These are phyloP conservation scores for Apiotrichum domesticum DNA, from an alignment of 1,284 basidiomycete genomes.

Conservation along the genomic window DNA sequence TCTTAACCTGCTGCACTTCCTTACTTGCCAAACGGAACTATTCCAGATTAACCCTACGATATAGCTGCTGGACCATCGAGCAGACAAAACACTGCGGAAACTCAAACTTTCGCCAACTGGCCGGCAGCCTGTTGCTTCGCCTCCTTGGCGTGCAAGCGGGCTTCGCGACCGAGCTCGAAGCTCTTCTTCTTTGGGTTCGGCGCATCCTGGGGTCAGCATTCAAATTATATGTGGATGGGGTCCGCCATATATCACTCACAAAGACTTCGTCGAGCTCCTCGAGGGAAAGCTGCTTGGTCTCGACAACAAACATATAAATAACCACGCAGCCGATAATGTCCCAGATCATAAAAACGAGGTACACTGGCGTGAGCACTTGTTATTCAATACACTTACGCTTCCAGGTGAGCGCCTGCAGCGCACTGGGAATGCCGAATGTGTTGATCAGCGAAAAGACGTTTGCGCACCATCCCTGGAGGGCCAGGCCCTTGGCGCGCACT, in stretches of 20 bases:
- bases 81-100: too few species aligned
- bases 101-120: too few species aligned
- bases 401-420: constrained; percentile 24
- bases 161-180: not conserved
- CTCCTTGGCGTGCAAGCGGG: too few species aligned
- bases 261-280: constrained; percentile 57
- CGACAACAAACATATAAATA: constrained; percentile 54
- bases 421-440: constrained; percentile 34
- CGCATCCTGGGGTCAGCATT: constrained; percentile 28
- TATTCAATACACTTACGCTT: constrained; percentile 24
- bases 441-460: constrained; percentile 26
- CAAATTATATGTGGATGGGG: too few species aligned
- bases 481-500: constrained; percentile 52
- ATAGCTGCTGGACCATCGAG: too few species aligned
- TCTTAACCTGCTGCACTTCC: too few species aligned
- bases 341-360: constrained; percentile 54
- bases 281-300: constrained; percentile 52
- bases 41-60: too few species aligned
- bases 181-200: constrained; percentile 49
- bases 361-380: constrained; percentile 48
- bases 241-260: constrained; percentile 13
- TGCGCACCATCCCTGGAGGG: constrained; percentile 22
- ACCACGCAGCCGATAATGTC: constrained; percentile 56
- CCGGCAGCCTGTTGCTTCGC: too few species aligned
- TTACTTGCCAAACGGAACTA: too few species aligned